These are phyloP conservation scores for Calonectria leucothoes DNA, from an alignment of 2,329 filamentous ascomycete species.

Conservation along the genomic window DNA sequence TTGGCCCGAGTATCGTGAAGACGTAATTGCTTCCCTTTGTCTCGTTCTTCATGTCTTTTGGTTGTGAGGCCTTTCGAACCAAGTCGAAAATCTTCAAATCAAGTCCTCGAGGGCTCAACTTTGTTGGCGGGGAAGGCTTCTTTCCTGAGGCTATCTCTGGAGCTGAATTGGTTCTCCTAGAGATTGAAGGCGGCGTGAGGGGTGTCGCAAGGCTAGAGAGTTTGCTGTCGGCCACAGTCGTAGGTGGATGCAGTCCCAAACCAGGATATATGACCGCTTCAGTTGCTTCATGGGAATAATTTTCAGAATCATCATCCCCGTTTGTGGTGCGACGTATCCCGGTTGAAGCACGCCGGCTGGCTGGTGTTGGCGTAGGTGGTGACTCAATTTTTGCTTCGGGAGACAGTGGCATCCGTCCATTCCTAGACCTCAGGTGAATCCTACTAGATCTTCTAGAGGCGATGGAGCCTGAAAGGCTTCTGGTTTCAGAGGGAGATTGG, in stretches of 20 bases:
- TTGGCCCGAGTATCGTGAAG: neutral
- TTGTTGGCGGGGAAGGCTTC: neutral
- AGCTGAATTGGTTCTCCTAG: neutral
- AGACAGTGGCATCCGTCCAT: neutral
- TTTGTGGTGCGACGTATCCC: neutral
- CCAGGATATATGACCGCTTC: neutral
- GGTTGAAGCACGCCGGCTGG: neutral
- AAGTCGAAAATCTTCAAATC: neutral
- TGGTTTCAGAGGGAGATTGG: neutral
- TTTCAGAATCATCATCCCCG: neutral
- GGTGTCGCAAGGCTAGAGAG: neutral
- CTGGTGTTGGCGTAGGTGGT: neutral
- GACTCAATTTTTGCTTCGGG: neutral
- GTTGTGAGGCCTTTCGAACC: neutral
- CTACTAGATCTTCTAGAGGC: neutral
- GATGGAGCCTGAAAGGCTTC: neutral
- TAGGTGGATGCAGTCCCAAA: neutral
- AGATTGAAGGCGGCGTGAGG: neutral
- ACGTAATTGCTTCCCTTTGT: slow-evolving; percentile 1
- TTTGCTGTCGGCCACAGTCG: neutral
- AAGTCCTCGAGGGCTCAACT: neutral
- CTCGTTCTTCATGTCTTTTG: neutral
- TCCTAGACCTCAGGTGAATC: neutral
- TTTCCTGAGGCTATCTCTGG: neutral
- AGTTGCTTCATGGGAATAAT: neutral